These are phyloP conservation scores for Elsinoe fawcettii DNA, from an alignment of 2,329 filamentous ascomycete species.

Conservation along the genomic window DNA sequence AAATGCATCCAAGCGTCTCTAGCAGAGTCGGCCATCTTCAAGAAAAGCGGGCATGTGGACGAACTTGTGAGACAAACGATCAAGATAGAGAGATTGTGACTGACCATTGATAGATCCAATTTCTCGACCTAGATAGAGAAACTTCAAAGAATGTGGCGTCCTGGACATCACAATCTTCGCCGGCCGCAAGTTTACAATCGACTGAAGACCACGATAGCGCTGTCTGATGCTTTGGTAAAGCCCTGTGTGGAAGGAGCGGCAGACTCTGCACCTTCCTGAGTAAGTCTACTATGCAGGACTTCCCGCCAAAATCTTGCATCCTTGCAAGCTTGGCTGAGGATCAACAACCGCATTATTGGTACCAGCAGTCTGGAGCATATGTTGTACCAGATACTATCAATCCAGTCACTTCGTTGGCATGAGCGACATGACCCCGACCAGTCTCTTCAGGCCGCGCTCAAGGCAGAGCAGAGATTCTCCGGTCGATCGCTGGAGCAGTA, in stretches of 20 bases:
- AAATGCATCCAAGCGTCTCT: slow-evolving; percentile 69
- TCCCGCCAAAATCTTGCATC: not conserved
- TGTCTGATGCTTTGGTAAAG: not conserved
- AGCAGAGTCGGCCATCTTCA: slow-evolving; percentile 73
- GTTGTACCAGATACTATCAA: not conserved
- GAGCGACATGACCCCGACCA: not conserved
- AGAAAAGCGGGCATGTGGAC: slow-evolving; percentile 53
- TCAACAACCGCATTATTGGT: not conserved
- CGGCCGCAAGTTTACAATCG: not conserved
- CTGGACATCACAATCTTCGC: slow-evolving; percentile 13
- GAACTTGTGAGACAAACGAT: slow-evolving; percentile 56
- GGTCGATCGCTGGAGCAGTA: not conserved
- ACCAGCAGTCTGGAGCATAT: not conserved
- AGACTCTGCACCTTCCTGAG: not conserved
- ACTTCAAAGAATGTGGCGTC: slow-evolving; percentile 14
- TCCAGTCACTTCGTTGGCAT: not conserved
- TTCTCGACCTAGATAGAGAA: slow-evolving; percentile 19
- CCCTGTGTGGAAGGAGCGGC: not conserved
- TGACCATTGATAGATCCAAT: slow-evolving; percentile 20
- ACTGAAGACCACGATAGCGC: not conserved
- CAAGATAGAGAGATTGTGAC: not conserved
- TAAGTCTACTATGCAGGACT: not conserved
- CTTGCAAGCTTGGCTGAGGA: not conserved
- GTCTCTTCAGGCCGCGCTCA: not conserved
- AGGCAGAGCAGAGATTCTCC: not conserved